Percentiles rank a stretch among this genome's conserved stretches.
Evolutionary conservation across 768 basidiomycete species (phyloP).

Genomic region (Trametes maxima): DNA sequence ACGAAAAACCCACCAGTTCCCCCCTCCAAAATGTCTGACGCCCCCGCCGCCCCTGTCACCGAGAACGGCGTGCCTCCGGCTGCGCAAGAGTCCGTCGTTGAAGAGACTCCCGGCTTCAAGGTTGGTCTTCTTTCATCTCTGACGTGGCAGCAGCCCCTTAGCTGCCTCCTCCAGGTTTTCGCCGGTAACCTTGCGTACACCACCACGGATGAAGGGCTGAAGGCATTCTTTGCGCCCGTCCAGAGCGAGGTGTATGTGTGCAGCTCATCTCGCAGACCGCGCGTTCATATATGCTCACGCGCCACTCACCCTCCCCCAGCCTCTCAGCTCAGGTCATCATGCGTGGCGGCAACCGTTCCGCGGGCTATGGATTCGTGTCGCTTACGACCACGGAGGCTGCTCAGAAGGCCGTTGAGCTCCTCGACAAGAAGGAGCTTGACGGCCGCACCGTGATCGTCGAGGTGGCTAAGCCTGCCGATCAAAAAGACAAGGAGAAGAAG

Average conservation of each 20-base stretch:
- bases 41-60: conserved; percentile 82
- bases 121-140: conserved; percentile 39
- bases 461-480: conserved; percentile 88
- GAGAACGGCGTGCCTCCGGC: conserved; percentile 84
- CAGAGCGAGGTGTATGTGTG: conserved; percentile 81
- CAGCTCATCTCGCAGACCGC: conserved; percentile 12
- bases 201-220: conserved; percentile 93
- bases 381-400: conserved; percentile 80
- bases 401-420: conserved; percentile 80
- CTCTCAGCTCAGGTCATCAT: conserved; percentile 84
- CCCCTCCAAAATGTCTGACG: conserved; percentile 80
- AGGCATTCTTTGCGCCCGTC: conserved; percentile 89
- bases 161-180: conserved; percentile 65
- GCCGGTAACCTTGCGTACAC: conserved; percentile 95
- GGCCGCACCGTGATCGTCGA: conserved; percentile 89
- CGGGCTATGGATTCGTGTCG: conserved; percentile 93
- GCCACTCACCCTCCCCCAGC: conserved; percentile 42
- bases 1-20: conserved; percentile 54
- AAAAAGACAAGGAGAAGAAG: conserved; percentile 83
- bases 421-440: conserved; percentile 88
- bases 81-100: conserved; percentile 64
- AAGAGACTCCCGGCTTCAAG: conserved; percentile 83
- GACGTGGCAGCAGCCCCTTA: conserved; percentile 32
- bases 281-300: conserved; percentile 13
- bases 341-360: conserved; percentile 75